Percentiles rank a stretch among this genome's conserved stretches.
phyloP scores from a whole-genome alignment of 75 land plant genomes.

The Chamaecyparis obtusa region DNA sequence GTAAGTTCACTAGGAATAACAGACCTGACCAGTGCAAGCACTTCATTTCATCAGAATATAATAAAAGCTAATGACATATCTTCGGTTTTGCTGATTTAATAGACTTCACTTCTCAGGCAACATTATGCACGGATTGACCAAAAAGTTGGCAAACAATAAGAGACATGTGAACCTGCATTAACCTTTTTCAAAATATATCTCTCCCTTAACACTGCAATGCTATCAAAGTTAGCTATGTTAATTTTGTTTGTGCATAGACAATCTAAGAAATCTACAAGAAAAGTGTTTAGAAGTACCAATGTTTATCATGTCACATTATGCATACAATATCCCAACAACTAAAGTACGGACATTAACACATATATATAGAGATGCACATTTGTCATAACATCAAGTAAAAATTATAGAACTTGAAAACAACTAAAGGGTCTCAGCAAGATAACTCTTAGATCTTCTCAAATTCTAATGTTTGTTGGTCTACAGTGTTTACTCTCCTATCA shows the following conservation, averaged over 20 bases:
- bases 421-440: neutral
- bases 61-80: neutral
- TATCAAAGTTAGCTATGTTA: neutral
- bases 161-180: neutral
- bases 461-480: neutral
- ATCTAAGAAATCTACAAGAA: neutral
- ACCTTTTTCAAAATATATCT: neutral
- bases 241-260: neutral
- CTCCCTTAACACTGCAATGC: neutral
- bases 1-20: neutral
- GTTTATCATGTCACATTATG: neutral
- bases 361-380: too few relatives aligned
- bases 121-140: neutral
- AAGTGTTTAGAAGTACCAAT: neutral
- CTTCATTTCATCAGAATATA: neutral
- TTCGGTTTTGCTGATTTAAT: neutral
- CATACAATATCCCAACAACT: neutral
- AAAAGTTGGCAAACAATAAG: neutral
- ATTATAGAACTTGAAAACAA: neutral
- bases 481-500: neutral
- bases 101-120: neutral
- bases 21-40: neutral
- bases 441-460: neutral
- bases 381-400: neutral
- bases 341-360: neutral